Evolutionary conservation across 1,284 basidiomycete genomes (phyloP).

Genomic region (Apiotrichum sp.): DNA sequence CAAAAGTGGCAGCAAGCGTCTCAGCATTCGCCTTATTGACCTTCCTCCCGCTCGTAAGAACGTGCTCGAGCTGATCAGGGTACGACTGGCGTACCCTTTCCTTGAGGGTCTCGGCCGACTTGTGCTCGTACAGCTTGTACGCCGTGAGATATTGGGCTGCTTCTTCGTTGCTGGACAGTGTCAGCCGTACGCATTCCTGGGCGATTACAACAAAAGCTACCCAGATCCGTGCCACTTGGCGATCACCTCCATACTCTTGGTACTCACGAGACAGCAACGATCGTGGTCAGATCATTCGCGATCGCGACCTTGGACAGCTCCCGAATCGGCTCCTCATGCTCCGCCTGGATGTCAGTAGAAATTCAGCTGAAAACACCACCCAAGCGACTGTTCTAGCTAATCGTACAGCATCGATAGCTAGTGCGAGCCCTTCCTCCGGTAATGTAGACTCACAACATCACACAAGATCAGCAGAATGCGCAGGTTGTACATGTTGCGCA

Average conservation of each 20-base stretch:
- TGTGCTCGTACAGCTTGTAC: slow-evolving; percentile 90
- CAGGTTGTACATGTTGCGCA: slow-evolving; percentile 73
- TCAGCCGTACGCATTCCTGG: too few relatives aligned
- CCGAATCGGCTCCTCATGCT: slow-evolving; percentile 81
- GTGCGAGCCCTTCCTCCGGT: too few relatives aligned
- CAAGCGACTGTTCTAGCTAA: too few relatives aligned
- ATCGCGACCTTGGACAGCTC: slow-evolving; percentile 91
- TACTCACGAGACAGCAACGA: slow-evolving; percentile 84
- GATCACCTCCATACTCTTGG: not conserved
- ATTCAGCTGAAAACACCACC: not conserved
- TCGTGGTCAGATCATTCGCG: slow-evolving; percentile 85
- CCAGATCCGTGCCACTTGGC: too few relatives aligned
- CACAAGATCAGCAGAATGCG: slow-evolving; percentile 85
- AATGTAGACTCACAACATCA: slow-evolving; percentile 65
- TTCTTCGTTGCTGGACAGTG: slow-evolving; percentile 65
- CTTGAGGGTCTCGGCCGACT: slow-evolving; percentile 87
- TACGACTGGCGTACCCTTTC: slow-evolving; percentile 88
- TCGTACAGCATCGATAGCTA: too few relatives aligned
- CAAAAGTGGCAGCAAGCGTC: slow-evolving; percentile 85
- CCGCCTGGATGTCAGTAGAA: slow-evolving; percentile 52
- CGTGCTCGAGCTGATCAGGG: slow-evolving; percentile 68
- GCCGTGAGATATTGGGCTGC: slow-evolving; percentile 84
- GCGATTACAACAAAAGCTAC: too few relatives aligned
- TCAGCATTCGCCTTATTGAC: slow-evolving; percentile 98
- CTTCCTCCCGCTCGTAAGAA: slow-evolving; percentile 82